A percentile compares a stretch with the other conserved stretches of the same genome.
Conservation (phyloP, 345 rosid genomes). For the Angophora floribunda region DNA sequence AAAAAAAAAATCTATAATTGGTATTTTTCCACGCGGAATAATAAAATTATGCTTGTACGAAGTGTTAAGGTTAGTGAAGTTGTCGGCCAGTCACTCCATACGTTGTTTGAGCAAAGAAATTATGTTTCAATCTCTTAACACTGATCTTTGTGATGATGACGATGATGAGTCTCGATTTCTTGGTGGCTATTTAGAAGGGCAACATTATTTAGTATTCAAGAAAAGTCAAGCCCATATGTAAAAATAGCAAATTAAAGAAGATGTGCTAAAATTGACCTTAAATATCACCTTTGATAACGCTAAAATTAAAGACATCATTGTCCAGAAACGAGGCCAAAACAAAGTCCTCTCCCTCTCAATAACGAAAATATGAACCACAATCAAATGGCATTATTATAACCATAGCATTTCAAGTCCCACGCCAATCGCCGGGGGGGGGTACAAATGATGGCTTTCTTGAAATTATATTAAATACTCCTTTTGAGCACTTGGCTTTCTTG, state of each 20-base stretch:
- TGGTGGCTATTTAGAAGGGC: not conserved
- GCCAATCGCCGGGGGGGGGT: no score
- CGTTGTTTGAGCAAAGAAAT: not conserved
- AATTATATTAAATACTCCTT: not conserved
- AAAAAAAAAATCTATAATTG: not conserved
- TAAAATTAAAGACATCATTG: not conserved
- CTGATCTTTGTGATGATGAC: not conserved
- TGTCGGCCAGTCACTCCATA: not conserved
- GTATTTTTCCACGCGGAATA: not conserved
- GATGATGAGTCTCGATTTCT: not conserved
- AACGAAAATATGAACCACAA: no score
- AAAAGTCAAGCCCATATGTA: not conserved
- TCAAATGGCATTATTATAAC: no score
- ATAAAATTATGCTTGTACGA: not conserved
- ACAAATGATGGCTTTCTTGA: not conserved
- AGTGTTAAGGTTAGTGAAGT: not conserved
- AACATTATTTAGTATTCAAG: not conserved
- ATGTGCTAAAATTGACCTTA: not conserved
- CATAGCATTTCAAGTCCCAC: no score
- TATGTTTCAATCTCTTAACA: not conserved
- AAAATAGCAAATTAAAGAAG: not conserved
- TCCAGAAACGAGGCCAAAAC: not conserved
- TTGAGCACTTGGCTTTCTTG: not conserved
- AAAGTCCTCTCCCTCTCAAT: no score
- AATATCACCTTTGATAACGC: not conserved